These are phyloP conservation scores for Quercus tomentella DNA, from an alignment of 331 rosid genomes.

Conservation along the genomic window DNA sequence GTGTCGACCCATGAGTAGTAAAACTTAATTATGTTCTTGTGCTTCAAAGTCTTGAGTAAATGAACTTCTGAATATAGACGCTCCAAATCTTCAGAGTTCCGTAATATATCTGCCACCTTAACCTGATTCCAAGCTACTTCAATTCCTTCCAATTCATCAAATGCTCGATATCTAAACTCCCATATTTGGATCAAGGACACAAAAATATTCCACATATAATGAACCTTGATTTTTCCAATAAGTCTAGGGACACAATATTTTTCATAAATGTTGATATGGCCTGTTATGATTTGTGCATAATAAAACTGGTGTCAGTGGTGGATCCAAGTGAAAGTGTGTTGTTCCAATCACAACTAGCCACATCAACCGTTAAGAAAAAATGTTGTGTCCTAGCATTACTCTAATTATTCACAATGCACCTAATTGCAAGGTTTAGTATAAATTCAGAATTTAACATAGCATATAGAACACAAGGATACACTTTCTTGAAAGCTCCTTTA, in stretches of 20 bases:
- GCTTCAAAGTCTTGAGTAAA: slow-evolving; percentile 91
- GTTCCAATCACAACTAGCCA: no score
- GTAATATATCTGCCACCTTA: slow-evolving; percentile 72
- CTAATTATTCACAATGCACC: not conserved
- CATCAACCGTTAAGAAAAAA: no score
- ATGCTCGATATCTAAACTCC: slow-evolving; percentile 78
- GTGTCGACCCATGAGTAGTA: slow-evolving; percentile 87
- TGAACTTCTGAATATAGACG: slow-evolving; percentile 91
- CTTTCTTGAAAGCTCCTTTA: slow-evolving; percentile 95
- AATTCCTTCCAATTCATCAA: slow-evolving; percentile 94
- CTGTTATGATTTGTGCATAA: no score
- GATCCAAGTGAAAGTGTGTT: no score
- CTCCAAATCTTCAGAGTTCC: slow-evolving; percentile 74
- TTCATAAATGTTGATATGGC: no score
- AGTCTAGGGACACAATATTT: no score
- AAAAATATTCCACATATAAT: slow-evolving; percentile 1
- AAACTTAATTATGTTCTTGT: slow-evolving; percentile 85
- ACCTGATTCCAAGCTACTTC: slow-evolving; percentile 99
- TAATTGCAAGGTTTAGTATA: not conserved
- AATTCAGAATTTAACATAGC: not conserved
- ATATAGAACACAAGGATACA: slow-evolving; percentile 64
- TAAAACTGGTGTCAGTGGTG: no score
- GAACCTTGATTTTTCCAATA: not conserved
- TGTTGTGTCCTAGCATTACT: no score
- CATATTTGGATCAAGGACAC: slow-evolving; percentile 45